These are phyloP conservation scores for Agrocybe pediades DNA, from an alignment of 768 basidiomycete species.

Conservation along the genomic window DNA sequence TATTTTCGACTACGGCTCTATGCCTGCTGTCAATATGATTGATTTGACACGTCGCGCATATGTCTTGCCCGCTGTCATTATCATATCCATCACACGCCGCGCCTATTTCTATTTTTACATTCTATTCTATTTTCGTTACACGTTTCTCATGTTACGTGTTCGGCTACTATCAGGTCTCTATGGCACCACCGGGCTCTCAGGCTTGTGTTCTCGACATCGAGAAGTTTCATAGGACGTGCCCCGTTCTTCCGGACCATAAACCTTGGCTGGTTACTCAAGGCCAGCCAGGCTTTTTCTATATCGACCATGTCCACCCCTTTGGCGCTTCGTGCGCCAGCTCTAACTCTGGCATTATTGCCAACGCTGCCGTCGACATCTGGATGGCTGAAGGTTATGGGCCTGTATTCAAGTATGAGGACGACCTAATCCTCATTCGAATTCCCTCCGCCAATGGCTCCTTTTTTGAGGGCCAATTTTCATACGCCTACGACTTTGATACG, in stretches of 20 bases:
- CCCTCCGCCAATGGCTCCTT: slow-evolving; percentile 12
- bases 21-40: too few relatives aligned
- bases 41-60: too few relatives aligned
- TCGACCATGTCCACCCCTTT: slow-evolving; percentile 20
- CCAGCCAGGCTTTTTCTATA: neutral
- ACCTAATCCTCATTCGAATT: slow-evolving; percentile 16
- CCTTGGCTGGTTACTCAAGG: slow-evolving; percentile 25
- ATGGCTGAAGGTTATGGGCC: slow-evolving; percentile 2
- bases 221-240: slow-evolving; percentile 32
- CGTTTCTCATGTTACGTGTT: neutral
- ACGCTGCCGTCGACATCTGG: slow-evolving; percentile 26
- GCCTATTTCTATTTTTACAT: too few relatives aligned
- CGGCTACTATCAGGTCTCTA: neutral
- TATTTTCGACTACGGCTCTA: too few relatives aligned
- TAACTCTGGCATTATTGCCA: slow-evolving; percentile 31
- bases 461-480: neutral
- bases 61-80: too few relatives aligned
- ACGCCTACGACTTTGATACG: neutral
- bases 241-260: slow-evolving; percentile 27
- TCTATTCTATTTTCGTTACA: neutral
- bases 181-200: slow-evolving; percentile 20
- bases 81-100: too few relatives aligned
- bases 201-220: slow-evolving; percentile 29
- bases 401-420: slow-evolving; percentile 11
- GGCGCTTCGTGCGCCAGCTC: slow-evolving; percentile 28